Evolutionary conservation across 257 asterid genomes (phyloP), one percentile per base, ranked within the genome.

Genomic region (Forsythia suspensa): DNA sequence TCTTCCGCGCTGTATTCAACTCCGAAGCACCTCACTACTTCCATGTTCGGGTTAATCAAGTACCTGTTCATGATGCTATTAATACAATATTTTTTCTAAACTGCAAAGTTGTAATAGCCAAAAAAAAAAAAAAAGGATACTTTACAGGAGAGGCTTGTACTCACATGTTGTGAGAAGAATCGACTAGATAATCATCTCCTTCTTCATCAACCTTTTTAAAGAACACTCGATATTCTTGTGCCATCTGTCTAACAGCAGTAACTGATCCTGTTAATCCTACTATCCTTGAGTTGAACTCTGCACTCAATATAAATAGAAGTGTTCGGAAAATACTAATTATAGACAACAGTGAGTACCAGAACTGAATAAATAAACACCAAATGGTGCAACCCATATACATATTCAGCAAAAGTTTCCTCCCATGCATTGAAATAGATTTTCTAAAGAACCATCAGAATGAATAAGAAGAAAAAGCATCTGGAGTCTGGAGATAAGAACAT

Each of bases 211-310:
- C 89, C 82, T 88, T 96, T 82, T 79, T 88, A 42, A 93, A 94
- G 90, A 81, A 96, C 42, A 96, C 97, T 75, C 98, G 67, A 86
- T 94, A 96, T 82, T 94, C 98, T 84, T 90, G 97, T 71, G 99
- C 94, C 95, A 90, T 94, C 83, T 96, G 98, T 87, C 97, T 91
- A 75, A 92, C 83, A 37, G 98, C 91, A 82, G 83, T 29, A 71
- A 79, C 97, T 44, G 94, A 89, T 83, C 99, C 99, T 0, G 97
- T 96, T 81, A 96, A 85, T 80, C 99, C 98, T 81, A 91, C 82
- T 55, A 96, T 94, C 82, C 89, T 88, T 6, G 93, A 81, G 84
- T 88, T 90, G 52, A 94, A 90, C 86, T 96, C 99, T 96, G 92
- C 80, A 79, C 59, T 84, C 71, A 77, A 74, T 37, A 70, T 8